These are phyloP conservation scores for Colletotrichum karsti DNA, from an alignment of 2,329 filamentous ascomycete genomes.

Conservation along the genomic window DNA sequence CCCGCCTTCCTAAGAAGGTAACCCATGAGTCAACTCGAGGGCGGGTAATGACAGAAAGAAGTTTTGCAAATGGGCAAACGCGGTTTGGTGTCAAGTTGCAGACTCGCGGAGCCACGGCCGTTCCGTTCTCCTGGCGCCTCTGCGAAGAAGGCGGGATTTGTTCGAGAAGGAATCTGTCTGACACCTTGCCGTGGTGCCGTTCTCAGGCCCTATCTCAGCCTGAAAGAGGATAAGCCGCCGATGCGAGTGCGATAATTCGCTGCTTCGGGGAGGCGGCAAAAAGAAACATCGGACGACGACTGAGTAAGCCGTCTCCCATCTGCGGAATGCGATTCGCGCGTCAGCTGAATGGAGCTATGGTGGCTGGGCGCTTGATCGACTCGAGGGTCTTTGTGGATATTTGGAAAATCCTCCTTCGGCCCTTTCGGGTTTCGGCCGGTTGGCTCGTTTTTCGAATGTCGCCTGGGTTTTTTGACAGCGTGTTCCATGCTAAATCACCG, in stretches of 20 bases:
- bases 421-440: not conserved
- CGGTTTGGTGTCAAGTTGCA: constrained; percentile 16
- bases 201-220: not conserved
- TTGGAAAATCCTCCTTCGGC: not conserved
- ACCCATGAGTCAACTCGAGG: not conserved
- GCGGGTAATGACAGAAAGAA: not conserved
- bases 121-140: not conserved
- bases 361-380: not conserved
- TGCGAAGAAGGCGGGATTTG: constrained; percentile 5
- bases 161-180: constrained; percentile 14
- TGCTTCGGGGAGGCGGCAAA: not conserved
- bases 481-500: not conserved
- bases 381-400: not conserved
- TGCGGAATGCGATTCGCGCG: constrained; percentile 16
- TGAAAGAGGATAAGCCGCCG: not conserved
- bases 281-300: not conserved
- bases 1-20: not conserved
- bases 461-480: not conserved
- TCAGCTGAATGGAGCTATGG: not conserved
- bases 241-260: constrained; percentile 18
- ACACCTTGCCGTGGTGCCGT: not conserved
- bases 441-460: not conserved
- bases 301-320: not conserved
- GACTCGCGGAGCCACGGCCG: not conserved
- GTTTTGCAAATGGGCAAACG: constrained; percentile 11